Percentiles rank a stretch among this genome's conserved stretches.
These are phyloP conservation scores for Stachybotrys elegans DNA, from an alignment of 2,329 filamentous ascomycete species.

Conservation along the genomic window DNA sequence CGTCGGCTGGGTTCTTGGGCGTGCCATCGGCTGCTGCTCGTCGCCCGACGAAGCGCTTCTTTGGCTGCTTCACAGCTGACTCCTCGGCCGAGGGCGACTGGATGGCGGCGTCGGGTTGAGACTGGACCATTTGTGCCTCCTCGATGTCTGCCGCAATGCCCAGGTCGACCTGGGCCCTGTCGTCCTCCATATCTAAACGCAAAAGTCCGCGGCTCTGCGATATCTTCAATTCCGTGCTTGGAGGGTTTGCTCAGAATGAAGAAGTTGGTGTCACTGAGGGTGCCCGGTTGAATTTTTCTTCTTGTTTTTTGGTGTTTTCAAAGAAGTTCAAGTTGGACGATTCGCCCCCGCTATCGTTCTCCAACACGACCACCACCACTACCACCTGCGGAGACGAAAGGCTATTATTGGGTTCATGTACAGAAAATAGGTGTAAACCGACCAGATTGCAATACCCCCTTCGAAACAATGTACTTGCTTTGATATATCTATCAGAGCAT, in stretches of 20 bases:
- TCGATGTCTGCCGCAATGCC: constrained; percentile 65
- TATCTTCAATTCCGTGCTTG: too few species aligned
- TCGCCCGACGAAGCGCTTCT: constrained; percentile 86
- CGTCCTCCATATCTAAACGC: constrained; percentile 61
- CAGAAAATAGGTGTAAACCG: too few species aligned
- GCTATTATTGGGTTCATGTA: too few species aligned
- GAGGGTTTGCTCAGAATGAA: too few species aligned
- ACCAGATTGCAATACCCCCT: too few species aligned
- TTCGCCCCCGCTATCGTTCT: background rate
- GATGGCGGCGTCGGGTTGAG: constrained; percentile 13
- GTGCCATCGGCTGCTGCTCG: constrained; percentile 61
- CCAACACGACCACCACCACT: too few species aligned
- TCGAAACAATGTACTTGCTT: too few species aligned
- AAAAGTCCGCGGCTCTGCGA: background rate
- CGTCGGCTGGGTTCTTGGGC: constrained; percentile 32
- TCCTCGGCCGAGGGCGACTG: constrained; percentile 30
- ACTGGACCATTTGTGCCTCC: constrained; percentile 34
- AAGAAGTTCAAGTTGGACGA: background rate
- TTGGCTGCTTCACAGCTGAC: constrained; percentile 63
- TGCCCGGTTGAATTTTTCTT: background rate
- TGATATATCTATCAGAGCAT: too few species aligned
- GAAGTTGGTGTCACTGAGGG: background rate
- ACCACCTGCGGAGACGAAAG: too few species aligned
- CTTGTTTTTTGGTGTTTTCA: background rate
- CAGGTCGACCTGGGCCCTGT: constrained; percentile 64